Evolutionary conservation across 306 rosid species (phyloP).

Genomic region (Ochetophila trinervis): DNA sequence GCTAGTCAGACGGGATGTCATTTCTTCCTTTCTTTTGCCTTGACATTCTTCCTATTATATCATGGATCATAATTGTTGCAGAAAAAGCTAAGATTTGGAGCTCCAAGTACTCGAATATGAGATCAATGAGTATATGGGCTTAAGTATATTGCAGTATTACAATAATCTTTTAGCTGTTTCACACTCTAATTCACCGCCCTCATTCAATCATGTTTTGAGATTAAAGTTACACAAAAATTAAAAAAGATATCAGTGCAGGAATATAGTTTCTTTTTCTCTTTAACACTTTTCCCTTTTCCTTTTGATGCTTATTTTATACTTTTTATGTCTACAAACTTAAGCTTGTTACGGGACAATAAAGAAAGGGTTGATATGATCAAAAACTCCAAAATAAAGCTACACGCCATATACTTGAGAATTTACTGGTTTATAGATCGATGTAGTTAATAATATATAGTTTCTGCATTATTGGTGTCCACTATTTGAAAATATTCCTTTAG

Average conservation of each 20-base stretch:
- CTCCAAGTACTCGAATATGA: background rate
- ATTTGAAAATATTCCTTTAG: too few relatives aligned
- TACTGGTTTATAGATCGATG: too few relatives aligned
- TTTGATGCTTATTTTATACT: conserved; percentile 9
- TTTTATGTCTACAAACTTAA: background rate
- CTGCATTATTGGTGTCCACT: too few relatives aligned
- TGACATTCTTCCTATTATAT: conserved; percentile 6
- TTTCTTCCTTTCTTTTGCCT: conserved; percentile 8
- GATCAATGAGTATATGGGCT: background rate
- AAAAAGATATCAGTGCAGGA: background rate
- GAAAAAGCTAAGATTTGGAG: conserved; percentile 19
- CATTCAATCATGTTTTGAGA: conserved; percentile 11
- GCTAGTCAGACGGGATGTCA: background rate
- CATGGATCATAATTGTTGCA: conserved; percentile 1
- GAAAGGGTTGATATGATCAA: background rate
- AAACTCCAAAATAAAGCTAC: too few relatives aligned
- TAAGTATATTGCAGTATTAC: too few relatives aligned
- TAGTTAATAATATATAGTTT: too few relatives aligned
- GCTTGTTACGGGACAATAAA: background rate
- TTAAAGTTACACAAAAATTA: conserved; percentile 9
- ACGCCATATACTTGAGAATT: too few relatives aligned
- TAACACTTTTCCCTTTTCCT: background rate
- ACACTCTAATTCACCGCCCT: background rate
- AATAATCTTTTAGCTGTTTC: background rate
- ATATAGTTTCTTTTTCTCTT: conserved; percentile 18